Evolutionary conservation across 1,284 basidiomycete species (phyloP).

Genomic region (Hymenochaete sp.): DNA sequence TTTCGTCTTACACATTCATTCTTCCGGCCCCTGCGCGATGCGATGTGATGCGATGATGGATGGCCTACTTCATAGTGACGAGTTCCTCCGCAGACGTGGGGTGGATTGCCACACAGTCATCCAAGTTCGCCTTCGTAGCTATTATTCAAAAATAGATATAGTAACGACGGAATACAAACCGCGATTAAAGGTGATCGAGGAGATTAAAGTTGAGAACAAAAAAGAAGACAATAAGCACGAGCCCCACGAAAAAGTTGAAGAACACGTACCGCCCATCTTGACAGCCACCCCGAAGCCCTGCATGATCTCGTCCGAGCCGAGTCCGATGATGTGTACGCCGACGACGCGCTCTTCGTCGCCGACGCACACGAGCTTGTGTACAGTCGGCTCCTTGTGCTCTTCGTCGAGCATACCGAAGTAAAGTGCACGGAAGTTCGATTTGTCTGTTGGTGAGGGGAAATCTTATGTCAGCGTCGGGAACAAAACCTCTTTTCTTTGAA

Average conservation of each 20-base stretch:
- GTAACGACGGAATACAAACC: background rate
- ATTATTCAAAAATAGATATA: background rate
- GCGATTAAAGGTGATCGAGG: too few species aligned
- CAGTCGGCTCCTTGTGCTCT: constrained; percentile 84
- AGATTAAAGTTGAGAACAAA: too few species aligned
- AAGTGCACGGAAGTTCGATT: constrained; percentile 73
- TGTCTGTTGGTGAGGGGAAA: constrained; percentile 34
- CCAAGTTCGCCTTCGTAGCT: constrained; percentile 78
- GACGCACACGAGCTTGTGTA: constrained; percentile 85
- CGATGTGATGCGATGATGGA: too few species aligned
- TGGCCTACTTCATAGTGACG: constrained; percentile 13
- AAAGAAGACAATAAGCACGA: constrained; percentile 1
- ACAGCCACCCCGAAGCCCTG: constrained; percentile 94
- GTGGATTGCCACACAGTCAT: constrained; percentile 88
- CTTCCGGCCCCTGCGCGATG: too few species aligned
- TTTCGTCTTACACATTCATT: background rate
- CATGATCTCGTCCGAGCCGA: constrained; percentile 85
- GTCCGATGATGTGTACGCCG: constrained; percentile 88
- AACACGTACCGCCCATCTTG: constrained; percentile 81
- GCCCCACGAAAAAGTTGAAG: background rate
- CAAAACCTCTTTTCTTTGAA: too few species aligned
- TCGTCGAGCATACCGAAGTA: constrained; percentile 86
- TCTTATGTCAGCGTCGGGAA: too few species aligned
- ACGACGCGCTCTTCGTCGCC: constrained; percentile 92
- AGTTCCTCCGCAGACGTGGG: constrained; percentile 64